Conservation (phyloP, 345 rosid genomes). For the Litchi chinensis region DNA sequence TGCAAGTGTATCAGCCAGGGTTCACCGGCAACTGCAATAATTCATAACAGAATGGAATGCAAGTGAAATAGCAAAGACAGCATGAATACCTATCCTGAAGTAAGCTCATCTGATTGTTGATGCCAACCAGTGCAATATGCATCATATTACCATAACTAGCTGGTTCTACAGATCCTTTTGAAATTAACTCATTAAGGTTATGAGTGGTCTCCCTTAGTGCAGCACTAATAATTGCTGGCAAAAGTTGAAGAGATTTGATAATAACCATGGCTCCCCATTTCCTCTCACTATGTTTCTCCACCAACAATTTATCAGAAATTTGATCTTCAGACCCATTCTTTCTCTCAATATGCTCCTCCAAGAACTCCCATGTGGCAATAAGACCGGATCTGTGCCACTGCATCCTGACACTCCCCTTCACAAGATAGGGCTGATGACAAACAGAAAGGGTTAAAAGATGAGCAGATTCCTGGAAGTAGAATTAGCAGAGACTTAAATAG, state of each 20-base stretch:
- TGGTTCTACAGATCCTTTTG: constrained; percentile 44
- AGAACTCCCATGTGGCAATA: constrained; percentile 98
- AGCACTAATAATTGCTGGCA: constrained; percentile 71
- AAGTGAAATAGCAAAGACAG: constrained; percentile 18
- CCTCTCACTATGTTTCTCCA: constrained; percentile 73
- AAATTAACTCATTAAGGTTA: constrained; percentile 44
- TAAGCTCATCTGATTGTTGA: constrained; percentile 97
- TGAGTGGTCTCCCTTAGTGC: constrained; percentile 79
- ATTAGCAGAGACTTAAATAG: constrained; percentile 20
- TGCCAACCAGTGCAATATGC: constrained; percentile 94
- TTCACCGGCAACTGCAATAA: neutral
- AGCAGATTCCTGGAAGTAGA: constrained; percentile 15
- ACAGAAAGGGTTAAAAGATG: constrained; percentile 28
- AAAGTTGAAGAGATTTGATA: constrained; percentile 87
- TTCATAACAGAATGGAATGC: constrained; percentile 4
- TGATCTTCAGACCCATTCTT: constrained; percentile 63
- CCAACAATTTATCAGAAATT: constrained; percentile 44
- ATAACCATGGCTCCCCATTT: constrained; percentile 99
- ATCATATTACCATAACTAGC: constrained; percentile 82
- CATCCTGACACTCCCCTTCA: constrained; percentile 96
- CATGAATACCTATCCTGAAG: constrained; percentile 90
- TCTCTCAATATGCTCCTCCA: constrained; percentile 85
- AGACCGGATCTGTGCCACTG: constrained; percentile 99
- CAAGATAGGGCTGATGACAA: constrained; percentile 82
- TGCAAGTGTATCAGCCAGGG: neutral